A percentile compares a stretch with the other conserved stretches of the same genome.
These are phyloP conservation scores for Acanthamoeba culbertsoni DNA, from an alignment of 208 protist genomes.

Conservation along the genomic window DNA sequence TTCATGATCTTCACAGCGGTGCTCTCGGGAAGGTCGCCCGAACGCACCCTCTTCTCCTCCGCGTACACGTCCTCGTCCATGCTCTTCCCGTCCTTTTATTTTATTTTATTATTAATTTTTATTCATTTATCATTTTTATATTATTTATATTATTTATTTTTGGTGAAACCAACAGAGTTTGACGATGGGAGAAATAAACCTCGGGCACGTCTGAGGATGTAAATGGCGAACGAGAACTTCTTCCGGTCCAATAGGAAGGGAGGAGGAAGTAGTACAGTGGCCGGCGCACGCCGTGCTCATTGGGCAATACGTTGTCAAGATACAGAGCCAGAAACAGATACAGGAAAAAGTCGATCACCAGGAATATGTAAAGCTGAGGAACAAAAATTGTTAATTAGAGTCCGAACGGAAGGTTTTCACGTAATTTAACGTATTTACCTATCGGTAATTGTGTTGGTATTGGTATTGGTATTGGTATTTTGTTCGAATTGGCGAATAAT, in stretches of 20 bases:
- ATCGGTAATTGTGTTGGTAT: too few species aligned
- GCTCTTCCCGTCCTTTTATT: background rate
- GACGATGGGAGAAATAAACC: too few species aligned
- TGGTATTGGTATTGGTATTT: too few species aligned
- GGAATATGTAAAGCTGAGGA: conserved; percentile 30
- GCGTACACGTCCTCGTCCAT: conserved; percentile 64
- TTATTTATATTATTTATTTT: too few species aligned
- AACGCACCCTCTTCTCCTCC: conserved; percentile 39
- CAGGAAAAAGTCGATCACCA: conserved; percentile 46
- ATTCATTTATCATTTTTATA: too few species aligned
- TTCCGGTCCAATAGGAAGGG: conserved; percentile 62
- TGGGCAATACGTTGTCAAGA: conserved; percentile 55
- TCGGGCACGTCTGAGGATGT: too few species aligned
- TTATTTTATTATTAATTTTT: too few species aligned
- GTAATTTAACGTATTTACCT: too few species aligned
- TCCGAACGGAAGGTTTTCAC: background rate
- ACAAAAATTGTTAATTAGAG: background rate
- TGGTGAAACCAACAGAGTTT: too few species aligned
- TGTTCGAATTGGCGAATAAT: too few species aligned
- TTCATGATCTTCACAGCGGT: conserved; percentile 68
- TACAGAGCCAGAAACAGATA: conserved; percentile 40
- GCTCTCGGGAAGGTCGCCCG: background rate
- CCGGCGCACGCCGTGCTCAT: conserved; percentile 43
- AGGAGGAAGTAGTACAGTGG: conserved; percentile 47
- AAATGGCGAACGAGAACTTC: too few species aligned